phyloP scores from a whole-genome alignment of 2,329 filamentous ascomycete genomes.

The Xylariaceae sp. region DNA sequence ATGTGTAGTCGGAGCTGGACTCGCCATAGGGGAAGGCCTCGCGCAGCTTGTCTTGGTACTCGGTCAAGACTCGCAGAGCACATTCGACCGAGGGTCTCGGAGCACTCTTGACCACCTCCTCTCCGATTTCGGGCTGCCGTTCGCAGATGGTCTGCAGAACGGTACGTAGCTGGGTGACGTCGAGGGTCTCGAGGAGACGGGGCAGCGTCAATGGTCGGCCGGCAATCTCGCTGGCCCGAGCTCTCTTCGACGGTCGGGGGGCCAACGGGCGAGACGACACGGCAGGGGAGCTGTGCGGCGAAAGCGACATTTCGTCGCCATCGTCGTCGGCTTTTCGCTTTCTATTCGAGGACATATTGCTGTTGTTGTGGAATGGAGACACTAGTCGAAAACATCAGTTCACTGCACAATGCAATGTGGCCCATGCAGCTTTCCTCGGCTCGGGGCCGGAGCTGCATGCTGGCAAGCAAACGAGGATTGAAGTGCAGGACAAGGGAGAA shows the following conservation, averaged over 20 bases:
- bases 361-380: conserved; percentile 45
- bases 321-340: conserved; percentile 89
- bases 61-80: conserved; percentile 69
- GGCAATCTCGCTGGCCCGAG: conserved; percentile 55
- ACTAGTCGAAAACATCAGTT: conserved; percentile 24
- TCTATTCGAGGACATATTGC: conserved; percentile 44
- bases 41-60: conserved; percentile 73
- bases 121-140: conserved; percentile 74
- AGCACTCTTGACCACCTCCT: conserved; percentile 75
- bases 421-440: neutral
- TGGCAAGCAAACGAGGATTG: neutral
- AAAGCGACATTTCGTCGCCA: conserved; percentile 85
- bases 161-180: conserved; percentile 72
- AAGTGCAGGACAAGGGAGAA: neutral
- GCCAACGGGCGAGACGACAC: conserved; percentile 61
- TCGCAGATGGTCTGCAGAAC: conserved; percentile 90
- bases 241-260: conserved; percentile 54
- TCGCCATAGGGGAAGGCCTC: conserved; percentile 81
- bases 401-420: conserved; percentile 3
- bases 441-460: no score
- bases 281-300: conserved; percentile 74
- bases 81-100: conserved; percentile 80
- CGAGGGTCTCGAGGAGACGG: conserved; percentile 89
- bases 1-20: conserved; percentile 83
- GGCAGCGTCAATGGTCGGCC: conserved; percentile 49